Percentiles rank a stretch among this genome's conserved stretches.
phyloP scores from a whole-genome alignment of 2,329 filamentous ascomycete species.

The Exophiala xenobiotica region DNA sequence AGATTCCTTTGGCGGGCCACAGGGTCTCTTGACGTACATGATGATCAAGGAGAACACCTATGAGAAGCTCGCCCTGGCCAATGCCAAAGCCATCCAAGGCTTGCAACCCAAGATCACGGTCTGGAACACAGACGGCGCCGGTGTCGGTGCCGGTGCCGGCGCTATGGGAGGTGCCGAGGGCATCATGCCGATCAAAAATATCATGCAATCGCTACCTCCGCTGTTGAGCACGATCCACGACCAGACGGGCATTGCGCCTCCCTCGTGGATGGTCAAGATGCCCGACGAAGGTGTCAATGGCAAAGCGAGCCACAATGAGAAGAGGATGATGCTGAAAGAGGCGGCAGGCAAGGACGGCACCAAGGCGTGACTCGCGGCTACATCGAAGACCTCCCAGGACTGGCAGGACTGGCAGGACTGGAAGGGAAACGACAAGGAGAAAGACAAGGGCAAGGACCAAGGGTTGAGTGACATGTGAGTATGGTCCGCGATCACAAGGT shows the following conservation, averaged over 20 bases:
- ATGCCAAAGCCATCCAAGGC: slow-evolving; percentile 71
- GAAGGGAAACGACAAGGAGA: too few species aligned
- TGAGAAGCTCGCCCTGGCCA: slow-evolving; percentile 73
- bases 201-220: slow-evolving; percentile 82
- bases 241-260: slow-evolving; percentile 79
- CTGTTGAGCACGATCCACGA: slow-evolving; percentile 83
- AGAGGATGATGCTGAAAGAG: too few species aligned
- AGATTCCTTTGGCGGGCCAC: slow-evolving; percentile 72
- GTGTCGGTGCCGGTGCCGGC: slow-evolving; percentile 44
- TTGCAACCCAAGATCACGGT: slow-evolving; percentile 86
- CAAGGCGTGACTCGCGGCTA: too few species aligned
- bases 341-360: too few species aligned
- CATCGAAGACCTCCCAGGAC: too few species aligned
- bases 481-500: too few species aligned
- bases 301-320: not conserved
- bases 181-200: slow-evolving; percentile 68
- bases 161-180: slow-evolving; percentile 44
- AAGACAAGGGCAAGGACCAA: too few species aligned
- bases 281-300: slow-evolving; percentile 1
- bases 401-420: too few species aligned
- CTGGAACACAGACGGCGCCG: slow-evolving; percentile 75
- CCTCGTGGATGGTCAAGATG: slow-evolving; percentile 67
- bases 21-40: slow-evolving; percentile 76
- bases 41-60: slow-evolving; percentile 85
- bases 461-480: too few species aligned